Conservation (phyloP, 2,329 filamentous ascomycete genomes). For the Fusarium siculi region DNA sequence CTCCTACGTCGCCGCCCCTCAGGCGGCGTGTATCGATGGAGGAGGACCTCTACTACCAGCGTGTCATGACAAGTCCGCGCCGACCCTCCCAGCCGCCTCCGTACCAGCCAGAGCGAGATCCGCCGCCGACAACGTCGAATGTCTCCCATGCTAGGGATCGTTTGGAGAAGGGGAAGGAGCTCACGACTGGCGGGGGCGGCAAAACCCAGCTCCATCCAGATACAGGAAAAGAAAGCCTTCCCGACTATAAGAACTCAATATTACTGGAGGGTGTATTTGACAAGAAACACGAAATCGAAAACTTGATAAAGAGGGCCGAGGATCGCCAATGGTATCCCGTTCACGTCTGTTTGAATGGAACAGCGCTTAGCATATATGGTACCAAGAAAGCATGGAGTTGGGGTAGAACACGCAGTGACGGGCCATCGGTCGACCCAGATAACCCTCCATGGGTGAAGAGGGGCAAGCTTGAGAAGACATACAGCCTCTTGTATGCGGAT, state of each 20-base stretch:
- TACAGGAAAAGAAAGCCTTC: slow-evolving; percentile 57
- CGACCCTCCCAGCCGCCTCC: slow-evolving; percentile 60
- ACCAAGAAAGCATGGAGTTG: slow-evolving; percentile 68
- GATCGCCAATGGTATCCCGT: slow-evolving; percentile 72
- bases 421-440: slow-evolving; percentile 61
- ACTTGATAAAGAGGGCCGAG: slow-evolving; percentile 70
- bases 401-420: slow-evolving; percentile 60
- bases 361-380: slow-evolving; percentile 72
- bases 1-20: slow-evolving; percentile 50
- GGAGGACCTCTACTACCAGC: slow-evolving; percentile 64
- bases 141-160: slow-evolving; percentile 27
- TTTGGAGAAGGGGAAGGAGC: slow-evolving; percentile 31
- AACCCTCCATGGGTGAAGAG: slow-evolving; percentile 63
- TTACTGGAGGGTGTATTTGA: slow-evolving; percentile 66
- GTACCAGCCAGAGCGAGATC: slow-evolving; percentile 51
- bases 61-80: slow-evolving; percentile 59
- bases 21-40: slow-evolving; percentile 64
- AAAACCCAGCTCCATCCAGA: slow-evolving; percentile 11
- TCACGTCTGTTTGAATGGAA: slow-evolving; percentile 74
- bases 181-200: slow-evolving; percentile 38
- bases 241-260: slow-evolving; percentile 67
- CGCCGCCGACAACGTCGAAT: slow-evolving; percentile 25
- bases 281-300: slow-evolving; percentile 74
- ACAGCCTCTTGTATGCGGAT: slow-evolving; percentile 79
- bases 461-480: slow-evolving; percentile 71